Evolutionary conservation across 352 stramenopile species (phyloP).

Genomic region (Globisporangium solare): DNA sequence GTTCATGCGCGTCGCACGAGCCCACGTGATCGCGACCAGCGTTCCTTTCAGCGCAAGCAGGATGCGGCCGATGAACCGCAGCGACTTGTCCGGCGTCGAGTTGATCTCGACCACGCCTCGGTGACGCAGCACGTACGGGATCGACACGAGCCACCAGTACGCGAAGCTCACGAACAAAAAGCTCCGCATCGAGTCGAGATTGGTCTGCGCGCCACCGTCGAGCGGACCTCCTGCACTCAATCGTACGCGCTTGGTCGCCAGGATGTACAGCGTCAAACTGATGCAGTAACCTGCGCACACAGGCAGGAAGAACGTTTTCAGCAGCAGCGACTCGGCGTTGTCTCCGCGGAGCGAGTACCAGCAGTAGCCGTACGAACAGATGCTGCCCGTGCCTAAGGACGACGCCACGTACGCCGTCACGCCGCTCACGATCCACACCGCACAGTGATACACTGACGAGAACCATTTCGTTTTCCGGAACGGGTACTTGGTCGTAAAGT

Average conservation of each 20-base stretch:
- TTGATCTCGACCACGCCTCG: constrained; percentile 44
- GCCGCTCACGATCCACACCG: constrained; percentile 54
- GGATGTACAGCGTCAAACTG: constrained; percentile 68
- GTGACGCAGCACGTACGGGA: constrained; percentile 70
- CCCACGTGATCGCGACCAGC: constrained; percentile 64
- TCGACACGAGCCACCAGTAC: constrained; percentile 61
- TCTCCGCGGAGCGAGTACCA: constrained; percentile 57
- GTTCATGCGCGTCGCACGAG: constrained; percentile 50
- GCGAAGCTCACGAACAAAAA: constrained; percentile 72
- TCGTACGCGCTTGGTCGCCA: constrained; percentile 66
- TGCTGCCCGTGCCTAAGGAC: constrained; percentile 30
- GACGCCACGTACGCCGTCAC: constrained; percentile 50
- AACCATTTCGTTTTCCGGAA: constrained; percentile 75
- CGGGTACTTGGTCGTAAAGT: constrained; percentile 86
- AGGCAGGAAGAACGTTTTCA: constrained; percentile 63
- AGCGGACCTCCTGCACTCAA: constrained; percentile 37
- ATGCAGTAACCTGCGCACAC: constrained; percentile 54
- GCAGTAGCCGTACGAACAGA: constrained; percentile 81
- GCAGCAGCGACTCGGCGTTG: constrained; percentile 48
- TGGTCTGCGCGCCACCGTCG: constrained; percentile 48
- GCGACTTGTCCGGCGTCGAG: constrained; percentile 44
- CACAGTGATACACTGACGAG: constrained; percentile 61
- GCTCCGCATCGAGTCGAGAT: constrained; percentile 72
- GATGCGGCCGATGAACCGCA: constrained; percentile 69
- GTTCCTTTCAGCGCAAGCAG: constrained; percentile 61